These are phyloP conservation scores for Hymenoscyphus repandus DNA, from an alignment of 2,329 filamentous ascomycete genomes.

Conservation along the genomic window DNA sequence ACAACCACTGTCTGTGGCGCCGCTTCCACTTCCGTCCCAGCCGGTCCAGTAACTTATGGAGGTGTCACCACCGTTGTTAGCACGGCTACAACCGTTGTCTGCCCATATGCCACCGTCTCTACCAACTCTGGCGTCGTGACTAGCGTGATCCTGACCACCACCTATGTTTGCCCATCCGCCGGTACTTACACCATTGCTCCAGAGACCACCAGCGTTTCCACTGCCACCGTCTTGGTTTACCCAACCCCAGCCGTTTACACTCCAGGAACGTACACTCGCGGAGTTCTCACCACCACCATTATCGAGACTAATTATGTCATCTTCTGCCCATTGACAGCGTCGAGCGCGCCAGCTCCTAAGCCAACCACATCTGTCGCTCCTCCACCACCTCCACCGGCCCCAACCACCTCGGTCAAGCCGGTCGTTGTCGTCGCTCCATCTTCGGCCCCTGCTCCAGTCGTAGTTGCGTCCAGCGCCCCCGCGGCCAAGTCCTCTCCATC, in stretches of 20 bases:
- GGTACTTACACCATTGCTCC: slow-evolving; percentile 74
- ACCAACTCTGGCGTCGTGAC: slow-evolving; percentile 55
- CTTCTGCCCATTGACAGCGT: slow-evolving; percentile 62
- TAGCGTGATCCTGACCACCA: slow-evolving; percentile 63
- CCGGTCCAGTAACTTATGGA: slow-evolving; percentile 64
- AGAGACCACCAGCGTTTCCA: slow-evolving; percentile 54
- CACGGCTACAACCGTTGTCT: slow-evolving; percentile 61
- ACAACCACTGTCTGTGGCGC: slow-evolving; percentile 51
- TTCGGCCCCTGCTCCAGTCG: slow-evolving; percentile 34
- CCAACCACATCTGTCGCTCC: slow-evolving; percentile 15
- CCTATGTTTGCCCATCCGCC: slow-evolving; percentile 66
- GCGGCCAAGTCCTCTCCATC: slow-evolving; percentile 5
- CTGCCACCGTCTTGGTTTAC: slow-evolving; percentile 54
- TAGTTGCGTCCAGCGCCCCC: slow-evolving; percentile 26
- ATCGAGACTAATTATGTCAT: slow-evolving; percentile 64
- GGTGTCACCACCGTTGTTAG: slow-evolving; percentile 68
- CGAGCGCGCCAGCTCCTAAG: slow-evolving; percentile 27
- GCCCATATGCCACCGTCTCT: slow-evolving; percentile 62
- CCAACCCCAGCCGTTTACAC: slow-evolving; percentile 59
- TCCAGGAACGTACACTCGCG: slow-evolving; percentile 69
- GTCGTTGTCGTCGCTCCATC: slow-evolving; percentile 36
- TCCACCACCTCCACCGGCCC: slow-evolving; percentile 2
- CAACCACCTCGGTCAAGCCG: background rate
- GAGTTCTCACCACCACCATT: slow-evolving; percentile 62
- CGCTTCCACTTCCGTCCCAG: slow-evolving; percentile 54